Base-by-base conservation (phyloP, 768 basidiomycete genomes). In the Lactarius psammicola region DNA sequence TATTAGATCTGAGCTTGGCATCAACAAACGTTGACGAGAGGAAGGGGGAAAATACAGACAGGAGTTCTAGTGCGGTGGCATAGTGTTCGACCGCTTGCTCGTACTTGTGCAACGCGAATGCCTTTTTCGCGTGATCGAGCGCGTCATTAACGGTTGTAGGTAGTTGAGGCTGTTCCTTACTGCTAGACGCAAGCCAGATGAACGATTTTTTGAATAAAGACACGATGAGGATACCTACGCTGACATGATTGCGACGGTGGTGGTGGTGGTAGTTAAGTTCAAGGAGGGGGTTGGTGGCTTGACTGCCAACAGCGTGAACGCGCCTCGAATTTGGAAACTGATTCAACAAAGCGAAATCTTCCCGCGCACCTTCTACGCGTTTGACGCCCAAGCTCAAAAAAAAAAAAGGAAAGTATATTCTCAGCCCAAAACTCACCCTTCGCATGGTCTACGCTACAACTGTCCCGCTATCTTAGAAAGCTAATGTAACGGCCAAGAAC, bases 81-180 rank as follows among this genome's bases (percentile, higher is more conserved):
- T 94, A 95, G 73, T 87, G 80, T 38, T 94, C 90, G 17, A 92
- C 86, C 1, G 94, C 89, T 72, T 92, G 87, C 71, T 94, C 90
- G 71, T 87, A 95, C 75, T 92, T 91, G 74, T 82, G 84, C 73
- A 95, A 84, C 33, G 94, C 92, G 76, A 92, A 92, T 2, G 92
- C 92, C 80, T 92, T 90, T 81, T 90, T 90, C 1, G 88, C 92
- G 67, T 86, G 88, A 73, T 92, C 91, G 62, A 94, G 78, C 11
- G 82, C 80, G 56, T 78, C 83, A 70, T 88, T 86, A 63, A 89
- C 70, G 38, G 78, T 75, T 70, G 77, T 70, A 46, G 53, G 57
- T 33, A 30, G 20, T 55, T 60, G 55, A 11, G 44, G 31, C 56
- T 55, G 38, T 31, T 66, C 34, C 30, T 59, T 40, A n/a, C 63